Conservation (phyloP, 75 land plant genomes). For the Gnetum montanum region DNA sequence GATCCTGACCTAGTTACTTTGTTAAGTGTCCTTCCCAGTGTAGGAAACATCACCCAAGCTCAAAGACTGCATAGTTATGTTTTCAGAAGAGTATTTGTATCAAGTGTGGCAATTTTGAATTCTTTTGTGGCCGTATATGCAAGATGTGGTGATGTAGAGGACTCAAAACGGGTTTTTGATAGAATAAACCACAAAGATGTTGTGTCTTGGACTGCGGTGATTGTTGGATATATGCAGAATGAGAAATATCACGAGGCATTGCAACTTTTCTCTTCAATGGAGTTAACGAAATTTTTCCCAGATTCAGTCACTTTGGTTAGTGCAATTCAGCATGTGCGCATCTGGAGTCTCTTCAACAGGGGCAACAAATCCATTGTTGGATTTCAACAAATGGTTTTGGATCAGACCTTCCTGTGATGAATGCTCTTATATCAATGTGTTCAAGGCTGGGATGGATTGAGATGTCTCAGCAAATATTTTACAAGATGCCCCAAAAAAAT, state of each 20-base stretch:
- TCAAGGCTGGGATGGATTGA: constrained; percentile 11
- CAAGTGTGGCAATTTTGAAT: constrained; percentile 35
- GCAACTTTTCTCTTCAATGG: constrained; percentile 19
- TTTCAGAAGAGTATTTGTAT: constrained; percentile 18
- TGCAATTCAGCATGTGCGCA: constrained; percentile 30
- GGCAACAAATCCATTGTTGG: constrained; percentile 28
- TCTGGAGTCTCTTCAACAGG: constrained; percentile 32
- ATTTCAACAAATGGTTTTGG: constrained; percentile 38
- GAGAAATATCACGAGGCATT: constrained; percentile 30
- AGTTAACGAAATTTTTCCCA: constrained; percentile 10
- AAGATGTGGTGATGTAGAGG: constrained; percentile 27
- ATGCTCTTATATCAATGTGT: constrained; percentile 54
- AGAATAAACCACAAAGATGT: not conserved
- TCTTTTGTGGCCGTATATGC: constrained; percentile 45
- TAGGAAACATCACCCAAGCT: constrained; percentile 20
- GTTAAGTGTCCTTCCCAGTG: constrained; percentile 30
- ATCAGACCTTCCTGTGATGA: constrained; percentile 19
- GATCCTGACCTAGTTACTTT: constrained; percentile 34
- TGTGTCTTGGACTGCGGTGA: constrained; percentile 5
- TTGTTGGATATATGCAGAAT: constrained; percentile 32
- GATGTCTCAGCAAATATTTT: constrained; percentile 13
- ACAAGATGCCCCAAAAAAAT: constrained; percentile 14
- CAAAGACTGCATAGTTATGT: constrained; percentile 25
- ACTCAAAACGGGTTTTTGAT: not conserved
- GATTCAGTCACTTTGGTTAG: constrained; percentile 39